phyloP scores from a whole-genome alignment of 176 grass and related monocot genomes.

The Dactylis glomerata region DNA sequence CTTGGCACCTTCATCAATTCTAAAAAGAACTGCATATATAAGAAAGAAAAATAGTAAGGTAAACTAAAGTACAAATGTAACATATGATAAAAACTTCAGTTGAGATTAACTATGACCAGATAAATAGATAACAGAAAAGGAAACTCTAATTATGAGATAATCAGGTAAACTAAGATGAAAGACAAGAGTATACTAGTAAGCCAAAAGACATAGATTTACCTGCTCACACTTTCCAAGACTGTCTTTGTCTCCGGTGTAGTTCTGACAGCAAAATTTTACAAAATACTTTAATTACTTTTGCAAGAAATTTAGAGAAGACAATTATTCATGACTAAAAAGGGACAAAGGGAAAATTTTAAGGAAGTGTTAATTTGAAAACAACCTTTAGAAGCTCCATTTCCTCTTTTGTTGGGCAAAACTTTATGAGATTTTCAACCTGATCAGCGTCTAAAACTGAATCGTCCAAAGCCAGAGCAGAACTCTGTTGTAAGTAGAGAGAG shows the following conservation, averaged over 20 bases:
- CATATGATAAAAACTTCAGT: background rate
- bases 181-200: slow-evolving; percentile 11
- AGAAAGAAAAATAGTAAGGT: background rate
- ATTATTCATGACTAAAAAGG: slow-evolving; percentile 21
- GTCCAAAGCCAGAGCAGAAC: slow-evolving; percentile 81
- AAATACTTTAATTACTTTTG: slow-evolving; percentile 44
- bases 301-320: slow-evolving; percentile 35
- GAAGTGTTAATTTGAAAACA: slow-evolving; percentile 12
- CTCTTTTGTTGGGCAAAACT: slow-evolving; percentile 97
- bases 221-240: slow-evolving; percentile 95
- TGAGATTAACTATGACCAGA: background rate
- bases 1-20: slow-evolving; percentile 98
- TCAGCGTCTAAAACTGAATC: slow-evolving; percentile 89
- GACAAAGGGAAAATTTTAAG: slow-evolving; percentile 6
- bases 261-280: slow-evolving; percentile 47
- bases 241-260: slow-evolving; percentile 72
- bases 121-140: background rate
- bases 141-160: slow-evolving; percentile 10
- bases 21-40: slow-evolving; percentile 74
- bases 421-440: slow-evolving; percentile 93
- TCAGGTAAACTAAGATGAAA: slow-evolving; percentile 21
- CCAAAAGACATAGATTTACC: slow-evolving; percentile 47
- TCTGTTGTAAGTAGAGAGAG: slow-evolving; percentile 42
- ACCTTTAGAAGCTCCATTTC: slow-evolving; percentile 99
- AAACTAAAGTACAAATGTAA: slow-evolving; percentile 16